phyloP scores from a whole-genome alignment of 164 flowering plant species.

The Vitis rotundifolia region DNA sequence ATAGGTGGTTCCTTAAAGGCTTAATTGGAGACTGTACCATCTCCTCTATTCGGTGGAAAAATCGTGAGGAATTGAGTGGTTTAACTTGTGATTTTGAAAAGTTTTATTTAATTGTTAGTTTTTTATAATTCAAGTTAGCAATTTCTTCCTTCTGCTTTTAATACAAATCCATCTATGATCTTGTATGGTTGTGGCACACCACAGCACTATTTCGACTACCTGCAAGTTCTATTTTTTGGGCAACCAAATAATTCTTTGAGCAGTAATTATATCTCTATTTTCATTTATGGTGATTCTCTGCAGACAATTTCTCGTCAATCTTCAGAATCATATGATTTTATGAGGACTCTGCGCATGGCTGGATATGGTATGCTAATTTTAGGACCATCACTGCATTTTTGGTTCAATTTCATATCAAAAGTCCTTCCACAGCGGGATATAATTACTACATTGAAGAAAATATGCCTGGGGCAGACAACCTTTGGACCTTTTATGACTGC shows the following conservation, averaged over 20 bases:
- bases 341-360: slow-evolving; percentile 82
- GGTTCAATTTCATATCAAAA: slow-evolving; percentile 87
- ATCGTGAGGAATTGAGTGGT: no score
- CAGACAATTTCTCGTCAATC: slow-evolving; percentile 54
- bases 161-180: no score
- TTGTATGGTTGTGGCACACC: background rate
- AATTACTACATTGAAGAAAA: slow-evolving; percentile 72
- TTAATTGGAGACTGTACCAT: no score
- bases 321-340: slow-evolving; percentile 58
- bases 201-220: no score
- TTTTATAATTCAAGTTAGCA: no score
- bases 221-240: no score
- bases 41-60: no score
- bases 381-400: slow-evolving; percentile 84
- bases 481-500: slow-evolving; percentile 78
- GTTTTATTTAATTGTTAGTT: no score
- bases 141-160: no score
- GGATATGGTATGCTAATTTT: slow-evolving; percentile 74
- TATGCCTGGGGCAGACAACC: slow-evolving; percentile 68
- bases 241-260: background rate
- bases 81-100: no score
- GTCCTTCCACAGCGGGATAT: slow-evolving; percentile 70
- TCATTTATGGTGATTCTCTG: slow-evolving; percentile 6
- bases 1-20: no score
- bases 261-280: background rate